Evolutionary conservation across 2,329 filamentous ascomycete genomes (phyloP).

Genomic region (Fusarium sacchari): DNA sequence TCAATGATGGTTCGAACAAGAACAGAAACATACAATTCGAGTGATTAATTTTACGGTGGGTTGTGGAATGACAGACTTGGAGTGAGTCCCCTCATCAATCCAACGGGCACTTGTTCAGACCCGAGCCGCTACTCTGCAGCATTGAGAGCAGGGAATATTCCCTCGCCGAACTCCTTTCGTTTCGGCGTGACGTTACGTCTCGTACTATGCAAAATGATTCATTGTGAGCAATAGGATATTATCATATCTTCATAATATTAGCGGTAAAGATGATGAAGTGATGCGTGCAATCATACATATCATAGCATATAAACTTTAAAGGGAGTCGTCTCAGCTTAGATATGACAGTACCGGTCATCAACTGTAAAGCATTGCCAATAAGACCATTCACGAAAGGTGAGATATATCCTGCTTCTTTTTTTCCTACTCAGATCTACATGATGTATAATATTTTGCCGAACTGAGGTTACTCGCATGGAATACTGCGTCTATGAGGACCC

Average conservation of each 20-base stretch:
- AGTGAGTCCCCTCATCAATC: neutral
- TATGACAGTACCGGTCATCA: too few relatives aligned
- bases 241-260: accelerated
- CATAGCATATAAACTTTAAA: neutral
- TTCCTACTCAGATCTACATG: neutral
- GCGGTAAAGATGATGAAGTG: accelerated
- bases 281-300: accelerated
- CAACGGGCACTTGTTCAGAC: neutral
- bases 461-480: slow-evolving; percentile 11
- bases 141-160: neutral
- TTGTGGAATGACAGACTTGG: accelerated
- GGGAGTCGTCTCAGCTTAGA: neutral
- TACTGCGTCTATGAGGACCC: slow-evolving; percentile 20
- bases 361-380: accelerated
- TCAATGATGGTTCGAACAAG: too few relatives aligned
- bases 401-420: accelerated
- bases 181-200: neutral
- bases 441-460: slow-evolving; percentile 31
- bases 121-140: neutral
- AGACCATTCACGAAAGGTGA: neutral
- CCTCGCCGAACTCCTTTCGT: neutral
- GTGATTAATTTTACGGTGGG: too few relatives aligned
- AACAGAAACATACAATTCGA: too few relatives aligned
- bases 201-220: neutral
- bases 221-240: neutral